Evolutionary conservation across 495 filamentous ascomycete genomes (phyloP), one percentile per base, ranked within the genome.

Genomic region (Aspergillus sclerotioniger): DNA sequence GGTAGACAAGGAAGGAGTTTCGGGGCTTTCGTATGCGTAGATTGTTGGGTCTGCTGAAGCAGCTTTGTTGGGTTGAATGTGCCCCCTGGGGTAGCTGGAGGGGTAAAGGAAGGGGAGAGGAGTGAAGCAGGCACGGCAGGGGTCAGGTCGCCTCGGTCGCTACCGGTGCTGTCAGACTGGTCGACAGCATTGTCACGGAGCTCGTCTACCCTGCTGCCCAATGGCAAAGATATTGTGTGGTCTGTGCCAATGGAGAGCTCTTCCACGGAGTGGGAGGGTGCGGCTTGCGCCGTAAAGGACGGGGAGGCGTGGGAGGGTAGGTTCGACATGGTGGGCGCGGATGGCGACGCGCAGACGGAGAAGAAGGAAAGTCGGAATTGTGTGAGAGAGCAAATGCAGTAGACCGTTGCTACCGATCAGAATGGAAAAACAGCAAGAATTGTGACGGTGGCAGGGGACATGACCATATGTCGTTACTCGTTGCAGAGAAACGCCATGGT

Each of bases 31-130:
- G 68, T 69, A 51, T 51, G 78, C 74, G 53, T 25, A 9, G 55
- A 28, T 20, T 53, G 64, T 60, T 74, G 71, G 33, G 58, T 64
- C 47, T 74, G 62, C 25, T 75, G 72, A 8, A 73, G 62, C 52
- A 67, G 43, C 56, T 60, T 76, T 74, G 52, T 80, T 63, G 8
- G 81, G 7, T 82, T 84, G 43, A 83, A 72, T 51, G 81, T 83
- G 5, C 86, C 85, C 1, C 88, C 88, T 1, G 89, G 90, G 5
- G 84, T 84, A n/a, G 75, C 70, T 17, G 90, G 90, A 6, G 90
- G 90, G 19, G 90, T 92, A 70, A 92, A 91, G 45, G 85, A 84
- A 0, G 90, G 90, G 43, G 86, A 90, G 21, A 94, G 73, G 31
- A 91, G 77, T 8, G 74, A 79, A 7, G 72, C 75, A 1, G 82